phyloP scores from a whole-genome alignment of 2,329 filamentous ascomycete species.

The Passalora sequoiae region DNA sequence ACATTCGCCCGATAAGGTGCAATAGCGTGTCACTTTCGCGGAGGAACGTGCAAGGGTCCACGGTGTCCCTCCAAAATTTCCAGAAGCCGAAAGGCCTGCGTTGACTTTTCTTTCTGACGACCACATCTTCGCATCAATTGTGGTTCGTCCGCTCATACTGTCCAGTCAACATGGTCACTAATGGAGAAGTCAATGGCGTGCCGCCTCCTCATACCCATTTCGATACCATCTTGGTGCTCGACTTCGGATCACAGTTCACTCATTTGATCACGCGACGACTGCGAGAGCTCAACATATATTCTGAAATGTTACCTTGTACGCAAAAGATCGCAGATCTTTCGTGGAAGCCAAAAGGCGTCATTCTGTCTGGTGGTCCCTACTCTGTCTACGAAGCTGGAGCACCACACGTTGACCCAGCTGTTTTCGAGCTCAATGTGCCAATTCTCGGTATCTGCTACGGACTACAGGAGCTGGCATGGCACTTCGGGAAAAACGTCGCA shows the following conservation, averaged over 20 bases:
- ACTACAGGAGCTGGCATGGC: constrained; percentile 69
- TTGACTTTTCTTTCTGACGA: too few species aligned
- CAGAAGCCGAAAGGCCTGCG: too few species aligned
- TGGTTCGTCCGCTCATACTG: not conserved
- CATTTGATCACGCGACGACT: constrained; percentile 72
- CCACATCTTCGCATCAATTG: not conserved
- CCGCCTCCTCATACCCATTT: constrained; percentile 48
- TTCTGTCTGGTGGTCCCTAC: constrained; percentile 66
- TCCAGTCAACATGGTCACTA: constrained; percentile 23
- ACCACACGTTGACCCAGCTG: constrained; percentile 73
- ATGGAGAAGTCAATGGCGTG: constrained; percentile 33
- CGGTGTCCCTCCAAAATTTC: too few species aligned
- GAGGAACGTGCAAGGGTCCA: too few species aligned
- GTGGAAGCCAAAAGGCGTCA: constrained; percentile 79
- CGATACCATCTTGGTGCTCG: constrained; percentile 66
- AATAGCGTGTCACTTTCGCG: too few species aligned
- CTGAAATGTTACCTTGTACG: constrained; percentile 83
- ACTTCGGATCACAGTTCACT: constrained; percentile 68
- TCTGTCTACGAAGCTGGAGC: constrained; percentile 77
- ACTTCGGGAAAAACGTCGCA: constrained; percentile 61
- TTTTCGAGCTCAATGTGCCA: constrained; percentile 68
- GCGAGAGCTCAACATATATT: constrained; percentile 73
- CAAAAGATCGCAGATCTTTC: constrained; percentile 70
- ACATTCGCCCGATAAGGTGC: too few species aligned
- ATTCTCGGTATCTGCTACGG: constrained; percentile 61